A percentile compares a stretch with the other conserved stretches of the same genome.
phyloP scores from a whole-genome alignment of 257 asterid species.

The Parsonsia alboflavescens region DNA sequence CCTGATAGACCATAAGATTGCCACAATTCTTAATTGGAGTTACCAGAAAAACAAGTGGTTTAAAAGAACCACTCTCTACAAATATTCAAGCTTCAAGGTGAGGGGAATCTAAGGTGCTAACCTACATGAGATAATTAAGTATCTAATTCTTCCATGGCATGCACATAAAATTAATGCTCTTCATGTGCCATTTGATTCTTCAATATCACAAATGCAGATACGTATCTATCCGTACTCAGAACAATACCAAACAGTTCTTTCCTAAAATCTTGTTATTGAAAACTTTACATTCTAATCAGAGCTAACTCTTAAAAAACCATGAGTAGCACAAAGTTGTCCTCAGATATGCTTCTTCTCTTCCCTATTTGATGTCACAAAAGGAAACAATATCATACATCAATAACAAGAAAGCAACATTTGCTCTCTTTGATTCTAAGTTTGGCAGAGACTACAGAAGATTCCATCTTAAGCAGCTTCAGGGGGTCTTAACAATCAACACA shows the following conservation, averaged over 20 bases:
- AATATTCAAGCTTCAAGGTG: not conserved
- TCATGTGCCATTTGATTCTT: not conserved
- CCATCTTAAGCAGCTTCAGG: not conserved
- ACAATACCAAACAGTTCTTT: not conserved
- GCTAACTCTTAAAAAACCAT: not conserved
- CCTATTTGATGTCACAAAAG: not conserved
- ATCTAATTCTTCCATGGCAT: not conserved
- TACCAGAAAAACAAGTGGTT: no score
- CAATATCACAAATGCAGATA: not conserved
- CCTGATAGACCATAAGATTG: not conserved
- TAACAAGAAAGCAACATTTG: not conserved
- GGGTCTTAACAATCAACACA: not conserved
- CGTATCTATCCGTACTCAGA: no score
- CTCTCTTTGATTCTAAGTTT: not conserved
- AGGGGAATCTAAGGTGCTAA: not conserved
- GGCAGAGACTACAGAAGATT: not conserved
- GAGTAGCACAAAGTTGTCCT: not conserved
- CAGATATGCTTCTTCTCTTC: not conserved
- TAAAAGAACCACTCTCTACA: no score
- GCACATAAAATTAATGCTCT: not conserved
- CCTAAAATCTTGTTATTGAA: not conserved
- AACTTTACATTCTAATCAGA: not conserved
- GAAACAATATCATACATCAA: not conserved
- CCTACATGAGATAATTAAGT: not conserved
- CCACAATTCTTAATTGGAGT: not conserved